These are phyloP conservation scores for Sindora glabra DNA, from an alignment of 306 rosid species.

Conservation along the genomic window DNA sequence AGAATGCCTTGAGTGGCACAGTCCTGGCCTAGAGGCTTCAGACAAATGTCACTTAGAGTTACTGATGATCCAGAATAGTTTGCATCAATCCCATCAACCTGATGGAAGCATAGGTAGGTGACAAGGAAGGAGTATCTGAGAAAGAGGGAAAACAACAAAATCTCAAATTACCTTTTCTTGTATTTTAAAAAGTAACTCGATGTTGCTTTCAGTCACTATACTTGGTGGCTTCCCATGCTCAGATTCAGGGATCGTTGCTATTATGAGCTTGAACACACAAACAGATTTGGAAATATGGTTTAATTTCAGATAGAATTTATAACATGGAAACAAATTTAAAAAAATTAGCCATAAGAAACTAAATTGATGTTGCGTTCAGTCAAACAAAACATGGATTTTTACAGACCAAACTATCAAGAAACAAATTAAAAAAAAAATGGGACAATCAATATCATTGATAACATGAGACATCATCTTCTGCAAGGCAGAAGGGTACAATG, in stretches of 20 bases:
- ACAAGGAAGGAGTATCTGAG: not conserved
- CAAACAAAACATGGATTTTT: too few species aligned
- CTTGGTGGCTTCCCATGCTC: slow-evolving; percentile 53
- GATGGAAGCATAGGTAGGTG: slow-evolving; percentile 17
- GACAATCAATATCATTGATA: too few species aligned
- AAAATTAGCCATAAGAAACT: not conserved
- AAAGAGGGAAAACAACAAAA: slow-evolving; percentile 16
- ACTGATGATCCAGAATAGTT: slow-evolving; percentile 68
- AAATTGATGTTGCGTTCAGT: not conserved
- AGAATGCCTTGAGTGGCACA: slow-evolving; percentile 97
- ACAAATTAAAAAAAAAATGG: too few species aligned
- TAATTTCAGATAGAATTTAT: slow-evolving; percentile 7
- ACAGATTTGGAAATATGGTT: slow-evolving; percentile 9
- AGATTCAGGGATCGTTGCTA: slow-evolving; percentile 66
- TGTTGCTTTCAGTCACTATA: slow-evolving; percentile 78
- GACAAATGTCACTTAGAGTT: slow-evolving; percentile 76
- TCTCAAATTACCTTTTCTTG: slow-evolving; percentile 68
- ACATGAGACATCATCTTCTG: not conserved
- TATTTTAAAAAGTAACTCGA: slow-evolving; percentile 75
- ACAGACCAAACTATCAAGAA: not conserved
- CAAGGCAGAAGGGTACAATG: not conserved
- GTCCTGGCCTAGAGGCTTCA: slow-evolving; percentile 87
- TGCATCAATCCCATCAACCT: slow-evolving; percentile 75
- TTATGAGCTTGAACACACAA: slow-evolving; percentile 52
- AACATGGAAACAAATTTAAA: not conserved